These are phyloP conservation scores for Venturia oleaginea DNA, from an alignment of 2,329 filamentous ascomycete genomes.

Conservation along the genomic window DNA sequence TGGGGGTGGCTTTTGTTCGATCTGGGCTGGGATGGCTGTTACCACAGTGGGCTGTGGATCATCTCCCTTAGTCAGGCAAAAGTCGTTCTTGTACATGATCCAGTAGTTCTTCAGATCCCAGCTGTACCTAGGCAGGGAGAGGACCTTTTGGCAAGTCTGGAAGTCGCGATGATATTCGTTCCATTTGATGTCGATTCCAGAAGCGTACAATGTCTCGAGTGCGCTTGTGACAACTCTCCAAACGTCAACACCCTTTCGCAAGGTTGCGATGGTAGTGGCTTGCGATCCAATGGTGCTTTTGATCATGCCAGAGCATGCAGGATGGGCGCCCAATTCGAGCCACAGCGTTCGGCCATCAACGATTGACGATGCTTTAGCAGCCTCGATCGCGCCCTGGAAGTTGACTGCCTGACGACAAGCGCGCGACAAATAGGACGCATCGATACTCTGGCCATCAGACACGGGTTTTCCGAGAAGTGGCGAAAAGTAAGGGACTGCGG, in stretches of 20 bases:
- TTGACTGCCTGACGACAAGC: conserved; percentile 61
- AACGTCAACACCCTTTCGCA: conserved; percentile 13
- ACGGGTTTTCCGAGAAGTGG: conserved; percentile 55
- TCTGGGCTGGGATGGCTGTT: background rate
- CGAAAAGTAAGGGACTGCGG: conserved; percentile 55
- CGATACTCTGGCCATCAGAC: conserved; percentile 46
- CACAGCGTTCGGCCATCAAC: conserved; percentile 59
- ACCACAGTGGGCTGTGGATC: background rate
- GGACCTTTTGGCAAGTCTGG: conserved; percentile 34
- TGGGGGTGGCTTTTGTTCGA: background rate
- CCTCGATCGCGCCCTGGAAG: conserved; percentile 53
- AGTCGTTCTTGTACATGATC: conserved; percentile 24
- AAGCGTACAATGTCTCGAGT: conserved; percentile 42
- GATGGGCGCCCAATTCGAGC: conserved; percentile 65
- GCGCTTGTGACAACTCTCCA: conserved; percentile 44
- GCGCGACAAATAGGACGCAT: conserved; percentile 53
- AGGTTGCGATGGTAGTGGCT: conserved; percentile 14
- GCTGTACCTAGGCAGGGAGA: conserved; percentile 41
- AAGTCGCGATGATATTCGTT: conserved; percentile 49
- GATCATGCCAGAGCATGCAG: conserved; percentile 59
- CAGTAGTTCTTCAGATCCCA: conserved; percentile 30
- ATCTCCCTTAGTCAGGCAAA: conserved; percentile 21
- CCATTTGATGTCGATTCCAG: conserved; percentile 51
- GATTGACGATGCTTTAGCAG: conserved; percentile 46
- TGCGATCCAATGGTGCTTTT: conserved; percentile 48